Base-by-base conservation (phyloP, 2,329 filamentous ascomycete genomes). In the Fusarium gaditjirri region DNA sequence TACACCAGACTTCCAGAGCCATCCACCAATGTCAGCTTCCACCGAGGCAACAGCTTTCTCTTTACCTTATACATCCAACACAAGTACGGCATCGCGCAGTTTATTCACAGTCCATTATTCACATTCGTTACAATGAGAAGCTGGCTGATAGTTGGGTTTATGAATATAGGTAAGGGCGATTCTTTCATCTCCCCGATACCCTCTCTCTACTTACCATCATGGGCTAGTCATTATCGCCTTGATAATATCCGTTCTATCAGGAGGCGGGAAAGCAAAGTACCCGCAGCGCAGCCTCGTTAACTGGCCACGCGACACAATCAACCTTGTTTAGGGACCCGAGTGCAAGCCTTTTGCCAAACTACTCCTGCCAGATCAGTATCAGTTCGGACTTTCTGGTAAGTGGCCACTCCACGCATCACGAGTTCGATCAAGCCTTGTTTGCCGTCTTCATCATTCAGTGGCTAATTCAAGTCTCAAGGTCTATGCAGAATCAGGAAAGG, bases 251-350 rank as follows among this genome's bases (percentile, higher is more conserved):
- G 61, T 75, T 25, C 59, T 75, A 1, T 52, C 68, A 13, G 72
- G 72, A 17, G 73, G 73, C 33, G 5, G 6, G 14, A 8, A 14
- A 14, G 13, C 3, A 16, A 33, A 13, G 33, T 14, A 16, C 13
- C 46, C 29, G 5, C 21, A 33, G 23, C 33, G 68, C 39, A 65
- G 61, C 35, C 57, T 75, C 17, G 23, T 75, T 42, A 71, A 74
- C 35, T 75, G 73, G 73, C 68, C 73, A 2, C 63, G 60, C n/a
- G 61, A 59, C 21, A 72, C 70, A 1, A 53, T 75, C 27, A 42
- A 41, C 2, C 68, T 75, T 5, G 29, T 72, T 27, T 75, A 65
- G 68, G 68, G 61, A 21, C 7, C 56, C 17, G 73, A 72, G 8
- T 75, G 73, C 23, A 13, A 33, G 8, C 6, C 3, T 16, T 1